These are phyloP conservation scores for Bonia amplexicaulis DNA, from an alignment of 176 grass and related monocot genomes.

Conservation along the genomic window DNA sequence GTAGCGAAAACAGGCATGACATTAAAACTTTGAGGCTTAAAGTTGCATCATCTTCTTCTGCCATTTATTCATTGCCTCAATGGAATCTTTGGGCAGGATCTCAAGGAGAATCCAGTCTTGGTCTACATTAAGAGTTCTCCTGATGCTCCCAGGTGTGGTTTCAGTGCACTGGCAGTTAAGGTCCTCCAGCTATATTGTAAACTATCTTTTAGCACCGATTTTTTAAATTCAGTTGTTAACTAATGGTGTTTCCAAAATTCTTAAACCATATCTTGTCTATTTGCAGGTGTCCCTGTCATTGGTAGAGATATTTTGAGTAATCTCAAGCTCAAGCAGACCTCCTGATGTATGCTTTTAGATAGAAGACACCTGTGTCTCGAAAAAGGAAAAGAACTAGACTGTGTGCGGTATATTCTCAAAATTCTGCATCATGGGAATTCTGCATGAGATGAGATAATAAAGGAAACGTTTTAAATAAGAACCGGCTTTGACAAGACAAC, in stretches of 20 bases:
- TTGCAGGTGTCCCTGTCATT: conserved; percentile 54
- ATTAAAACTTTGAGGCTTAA: not conserved
- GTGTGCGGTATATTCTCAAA: not conserved
- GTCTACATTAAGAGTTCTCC: conserved; percentile 92
- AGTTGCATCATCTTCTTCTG: not conserved
- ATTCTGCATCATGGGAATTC: not conserved
- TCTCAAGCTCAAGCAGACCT: conserved; percentile 51
- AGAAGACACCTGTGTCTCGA: not conserved
- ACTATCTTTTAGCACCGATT: not conserved
- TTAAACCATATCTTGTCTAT: conserved; percentile 23
- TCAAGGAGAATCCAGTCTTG: conserved; percentile 69
- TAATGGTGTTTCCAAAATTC: not conserved
- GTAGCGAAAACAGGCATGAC: not conserved
- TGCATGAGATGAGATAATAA: conserved; percentile 5
- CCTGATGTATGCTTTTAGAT: conserved; percentile 8
- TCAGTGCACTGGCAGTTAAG: conserved; percentile 91
- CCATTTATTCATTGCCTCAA: not conserved
- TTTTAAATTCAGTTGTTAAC: conserved; percentile 5
- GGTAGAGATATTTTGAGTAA: conserved; percentile 81
- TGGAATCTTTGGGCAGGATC: conserved; percentile 48
- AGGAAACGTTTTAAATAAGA: not conserved
- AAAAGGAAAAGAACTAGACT: conserved; percentile 7
- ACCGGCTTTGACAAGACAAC: not conserved
- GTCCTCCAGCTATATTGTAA: conserved; percentile 86
- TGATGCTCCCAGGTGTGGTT: conserved; percentile 80